Evolutionary conservation across 768 basidiomycete species (phyloP), one percentile per base, ranked within the genome.

Genomic region (Trametes cingulata): DNA sequence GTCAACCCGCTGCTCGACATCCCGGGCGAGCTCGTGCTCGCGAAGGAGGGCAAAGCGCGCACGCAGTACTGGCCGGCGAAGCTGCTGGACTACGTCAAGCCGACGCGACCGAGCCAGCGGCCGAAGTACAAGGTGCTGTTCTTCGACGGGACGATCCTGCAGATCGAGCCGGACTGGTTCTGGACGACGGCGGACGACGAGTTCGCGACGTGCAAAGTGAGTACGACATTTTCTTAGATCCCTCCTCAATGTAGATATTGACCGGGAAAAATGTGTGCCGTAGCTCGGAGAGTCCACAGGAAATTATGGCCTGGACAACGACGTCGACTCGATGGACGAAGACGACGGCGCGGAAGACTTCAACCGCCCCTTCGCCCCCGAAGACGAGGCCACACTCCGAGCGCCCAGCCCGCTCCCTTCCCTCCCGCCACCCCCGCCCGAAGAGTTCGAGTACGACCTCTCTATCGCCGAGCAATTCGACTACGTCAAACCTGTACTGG

Each of bases 21-120:
- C 37, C 88, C 88, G 2, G 90, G 88, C 2, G 90, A 91, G 69
- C 71, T 85, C 0, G 74, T 91, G 2, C 75, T 91, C 13, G 85
- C 86, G 6, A 69, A 75, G 22, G 81, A 79, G 2, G 72, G 64
- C 42, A 72, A 72, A 54, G 68, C 64, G 20, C 69, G 69, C 6
- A 62, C 66, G 5, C 65, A 69, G 15, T 86, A 85, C 65, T 93
- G 90, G 90, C 88, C 90, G 2, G 90, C 86, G 1, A 75, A 75
- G 67, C 73, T 92, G 40, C 65, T 85, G 10, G 74, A 66, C 0
- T 89, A 85, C 65, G 56, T 82, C 22, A 76, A 78, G 13, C 78
- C 85, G 5, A 74, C 66, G 47, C 73, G 72, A 24, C 70, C 72
- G 2, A 69, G 45, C 19, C 66, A 71, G n/a, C 68, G 72, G 39